These are phyloP conservation scores for Colletotrichum sp. DNA, from an alignment of 2,329 filamentous ascomycete genomes.

Conservation along the genomic window DNA sequence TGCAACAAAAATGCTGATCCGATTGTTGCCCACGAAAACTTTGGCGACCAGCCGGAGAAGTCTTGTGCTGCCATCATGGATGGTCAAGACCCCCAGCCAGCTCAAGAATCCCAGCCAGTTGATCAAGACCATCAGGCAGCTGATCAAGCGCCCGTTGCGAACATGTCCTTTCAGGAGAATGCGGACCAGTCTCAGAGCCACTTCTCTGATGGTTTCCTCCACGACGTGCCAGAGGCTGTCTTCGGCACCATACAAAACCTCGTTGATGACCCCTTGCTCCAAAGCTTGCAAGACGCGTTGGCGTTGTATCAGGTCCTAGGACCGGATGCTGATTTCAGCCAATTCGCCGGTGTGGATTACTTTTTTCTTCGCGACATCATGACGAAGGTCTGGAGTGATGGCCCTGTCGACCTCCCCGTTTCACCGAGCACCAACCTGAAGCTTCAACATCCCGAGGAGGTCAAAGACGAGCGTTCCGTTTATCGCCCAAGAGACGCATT, in stretches of 20 bases:
- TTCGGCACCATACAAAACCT: background rate
- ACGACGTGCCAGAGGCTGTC: background rate
- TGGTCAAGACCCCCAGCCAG: background rate
- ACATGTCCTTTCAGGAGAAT: background rate
- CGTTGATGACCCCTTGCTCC: background rate
- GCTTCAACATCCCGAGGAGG: background rate
- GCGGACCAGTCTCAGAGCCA: background rate
- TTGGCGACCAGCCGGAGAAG: background rate
- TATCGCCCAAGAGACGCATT: constrained; percentile 13
- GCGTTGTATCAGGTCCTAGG: background rate
- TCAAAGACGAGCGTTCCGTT: constrained; percentile 1
- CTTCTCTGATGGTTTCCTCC: background rate
- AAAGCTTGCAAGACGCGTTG: background rate
- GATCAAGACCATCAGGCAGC: background rate
- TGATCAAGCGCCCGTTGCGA: background rate
- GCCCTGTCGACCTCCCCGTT: background rate
- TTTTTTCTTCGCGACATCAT: background rate
- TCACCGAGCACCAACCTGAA: background rate
- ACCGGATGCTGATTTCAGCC: background rate
- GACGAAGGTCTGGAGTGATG: background rate
- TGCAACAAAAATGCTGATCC: background rate
- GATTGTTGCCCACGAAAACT: background rate
- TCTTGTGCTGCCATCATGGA: background rate
- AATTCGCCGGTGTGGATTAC: background rate
- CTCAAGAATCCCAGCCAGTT: background rate